These are phyloP conservation scores for Penicillium sp. DNA, from an alignment of 2,329 filamentous ascomycete genomes.

Conservation along the genomic window DNA sequence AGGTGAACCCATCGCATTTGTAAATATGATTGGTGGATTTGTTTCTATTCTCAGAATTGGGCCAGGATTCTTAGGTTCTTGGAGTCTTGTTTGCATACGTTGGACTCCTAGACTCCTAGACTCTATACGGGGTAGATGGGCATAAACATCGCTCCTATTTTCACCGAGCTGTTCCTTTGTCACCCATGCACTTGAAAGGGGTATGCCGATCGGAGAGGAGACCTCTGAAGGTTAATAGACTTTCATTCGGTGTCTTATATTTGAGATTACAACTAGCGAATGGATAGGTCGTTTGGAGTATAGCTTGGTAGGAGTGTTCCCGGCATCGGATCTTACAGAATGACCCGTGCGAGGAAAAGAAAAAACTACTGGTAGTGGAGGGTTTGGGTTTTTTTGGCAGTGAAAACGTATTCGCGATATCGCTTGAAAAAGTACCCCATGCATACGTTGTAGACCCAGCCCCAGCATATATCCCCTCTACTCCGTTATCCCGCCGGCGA, in stretches of 20 bases:
- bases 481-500: neutral
- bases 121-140: neutral
- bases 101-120: neutral
- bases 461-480: constrained; percentile 2
- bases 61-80: neutral
- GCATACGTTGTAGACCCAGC: neutral
- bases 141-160: neutral
- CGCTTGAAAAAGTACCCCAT: neutral
- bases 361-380: neutral
- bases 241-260: neutral
- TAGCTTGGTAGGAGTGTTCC: neutral
- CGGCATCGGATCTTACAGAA: neutral
- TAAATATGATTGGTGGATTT: neutral
- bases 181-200: neutral
- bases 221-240: neutral
- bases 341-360: neutral
- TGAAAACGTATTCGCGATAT: neutral
- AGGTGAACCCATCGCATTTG: neutral
- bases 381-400: neutral
- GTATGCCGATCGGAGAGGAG: constrained; percentile 1
- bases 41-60: constrained; percentile 5
- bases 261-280: neutral
- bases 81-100: neutral
- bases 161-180: neutral
- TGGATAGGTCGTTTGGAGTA: neutral